Percentiles rank a stretch among this genome's conserved stretches.
Conservation (phyloP, 176 grass and related monocot genomes). For the Guadua angustifolia region DNA sequence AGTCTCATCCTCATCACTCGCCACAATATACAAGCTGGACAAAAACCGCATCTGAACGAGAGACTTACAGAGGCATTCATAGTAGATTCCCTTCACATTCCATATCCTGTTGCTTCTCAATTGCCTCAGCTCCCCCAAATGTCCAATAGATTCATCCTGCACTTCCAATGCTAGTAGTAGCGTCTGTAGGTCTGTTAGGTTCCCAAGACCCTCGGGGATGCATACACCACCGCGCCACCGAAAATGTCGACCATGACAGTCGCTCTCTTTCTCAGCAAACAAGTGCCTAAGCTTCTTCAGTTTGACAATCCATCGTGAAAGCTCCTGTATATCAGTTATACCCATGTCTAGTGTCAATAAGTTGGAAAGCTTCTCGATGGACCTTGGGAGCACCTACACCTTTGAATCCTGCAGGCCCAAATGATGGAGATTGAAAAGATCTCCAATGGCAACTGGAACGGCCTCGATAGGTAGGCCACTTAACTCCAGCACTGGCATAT, state of each 20-base stretch:
- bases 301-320: constrained; percentile 7
- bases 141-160: background rate
- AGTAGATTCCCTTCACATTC: constrained; percentile 36
- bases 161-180: constrained; percentile 28
- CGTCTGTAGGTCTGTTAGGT: constrained; percentile 38
- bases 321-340: background rate
- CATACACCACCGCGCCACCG: background rate
- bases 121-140: constrained; percentile 31
- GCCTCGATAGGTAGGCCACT: background rate
- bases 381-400: constrained; percentile 42
- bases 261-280: constrained; percentile 1
- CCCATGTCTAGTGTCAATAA: constrained; percentile 25
- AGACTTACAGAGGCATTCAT: background rate
- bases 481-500: constrained; percentile 39
- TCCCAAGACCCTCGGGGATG: constrained; percentile 17
- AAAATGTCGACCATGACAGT: background rate
- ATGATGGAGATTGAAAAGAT: constrained; percentile 52
- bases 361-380: constrained; percentile 20
- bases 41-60: constrained; percentile 34
- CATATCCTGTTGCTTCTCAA: constrained; percentile 45
- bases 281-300: constrained; percentile 42
- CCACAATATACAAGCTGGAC: background rate
- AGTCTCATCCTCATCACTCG: constrained; percentile 32
- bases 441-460: constrained; percentile 31
- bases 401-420: constrained; percentile 44